Evolutionary conservation across 2,329 filamentous ascomycete genomes (phyloP).

Genomic region (Neonectria faginata): DNA sequence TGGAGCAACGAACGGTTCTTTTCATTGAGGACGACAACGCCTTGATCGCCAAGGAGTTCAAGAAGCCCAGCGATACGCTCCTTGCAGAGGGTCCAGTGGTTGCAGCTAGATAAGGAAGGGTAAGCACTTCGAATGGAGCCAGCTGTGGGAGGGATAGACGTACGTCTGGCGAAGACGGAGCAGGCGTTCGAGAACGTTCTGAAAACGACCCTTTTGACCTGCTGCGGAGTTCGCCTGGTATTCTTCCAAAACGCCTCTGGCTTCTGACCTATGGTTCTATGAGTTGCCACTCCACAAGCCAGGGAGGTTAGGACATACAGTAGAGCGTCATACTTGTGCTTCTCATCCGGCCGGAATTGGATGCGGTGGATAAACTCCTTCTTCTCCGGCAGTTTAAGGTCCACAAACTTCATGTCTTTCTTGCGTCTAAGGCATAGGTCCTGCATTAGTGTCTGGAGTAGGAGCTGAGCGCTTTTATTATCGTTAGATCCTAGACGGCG

Average conservation of each 20-base stretch:
- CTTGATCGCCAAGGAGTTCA: constrained; percentile 73
- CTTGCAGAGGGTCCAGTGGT: constrained; percentile 87
- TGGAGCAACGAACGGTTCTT: constrained; percentile 80
- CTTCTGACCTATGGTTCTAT: constrained; percentile 67
- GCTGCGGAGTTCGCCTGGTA: constrained; percentile 62
- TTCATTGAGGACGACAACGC: constrained; percentile 75
- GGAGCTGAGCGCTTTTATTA: constrained; percentile 64
- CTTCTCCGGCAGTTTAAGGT: constrained; percentile 81
- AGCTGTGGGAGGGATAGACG: constrained; percentile 27
- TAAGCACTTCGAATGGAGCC: constrained; percentile 18
- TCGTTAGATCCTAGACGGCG: constrained; percentile 73
- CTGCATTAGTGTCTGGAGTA: constrained; percentile 83
- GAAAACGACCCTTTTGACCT: constrained; percentile 69
- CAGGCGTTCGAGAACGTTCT: constrained; percentile 82
- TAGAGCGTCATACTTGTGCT: constrained; percentile 80
- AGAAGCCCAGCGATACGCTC: constrained; percentile 80
- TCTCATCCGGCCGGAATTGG: constrained; percentile 78
- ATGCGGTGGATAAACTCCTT: constrained; percentile 83
- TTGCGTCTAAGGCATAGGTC: constrained; percentile 83
- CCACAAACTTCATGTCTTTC: constrained; percentile 90
- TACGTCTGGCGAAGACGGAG: constrained; percentile 82
- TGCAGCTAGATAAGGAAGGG: constrained; percentile 65
- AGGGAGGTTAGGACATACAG: constrained; percentile 59
- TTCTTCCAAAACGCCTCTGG: constrained; percentile 75
- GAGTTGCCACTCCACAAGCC: not conserved